Conservation (phyloP, 2,329 filamentous ascomycete species). For the Claviceps sp. region DNA sequence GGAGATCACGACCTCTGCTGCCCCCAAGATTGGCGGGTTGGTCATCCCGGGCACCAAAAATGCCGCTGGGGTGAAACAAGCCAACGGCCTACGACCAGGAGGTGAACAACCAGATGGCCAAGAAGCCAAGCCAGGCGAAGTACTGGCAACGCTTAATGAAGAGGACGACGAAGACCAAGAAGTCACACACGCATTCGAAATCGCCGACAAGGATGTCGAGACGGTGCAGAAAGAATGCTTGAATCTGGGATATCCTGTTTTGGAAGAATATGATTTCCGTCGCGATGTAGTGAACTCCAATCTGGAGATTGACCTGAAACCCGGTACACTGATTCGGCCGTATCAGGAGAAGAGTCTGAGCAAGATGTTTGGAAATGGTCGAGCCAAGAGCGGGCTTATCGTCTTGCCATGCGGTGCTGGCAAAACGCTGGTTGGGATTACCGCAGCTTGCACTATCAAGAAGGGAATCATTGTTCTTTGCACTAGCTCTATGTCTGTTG, state of each 20-base stretch:
- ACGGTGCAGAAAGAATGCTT: constrained; percentile 81
- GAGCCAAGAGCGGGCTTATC: constrained; percentile 94
- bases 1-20: constrained; percentile 66
- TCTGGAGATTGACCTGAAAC: constrained; percentile 84
- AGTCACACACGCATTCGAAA: constrained; percentile 87
- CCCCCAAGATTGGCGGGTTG: constrained; percentile 73
- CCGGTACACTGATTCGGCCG: constrained; percentile 76
- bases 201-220: constrained; percentile 70
- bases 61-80: constrained; percentile 76
- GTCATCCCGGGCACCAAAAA: constrained; percentile 93
- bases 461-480: constrained; percentile 92
- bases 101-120: constrained; percentile 30
- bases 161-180: constrained; percentile 82
- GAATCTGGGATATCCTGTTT: constrained; percentile 70
- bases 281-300: constrained; percentile 83
- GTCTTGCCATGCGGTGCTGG: constrained; percentile 92
- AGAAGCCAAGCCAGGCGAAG: constrained; percentile 46
- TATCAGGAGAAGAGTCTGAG: constrained; percentile 96
- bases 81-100: constrained; percentile 26
- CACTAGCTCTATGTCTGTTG: constrained; percentile 94
- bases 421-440: constrained; percentile 96
- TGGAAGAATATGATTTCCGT: constrained; percentile 95
- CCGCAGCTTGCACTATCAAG: constrained; percentile 92
- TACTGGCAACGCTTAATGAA: constrained; percentile 63
- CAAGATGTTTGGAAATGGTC: constrained; percentile 98